These are phyloP conservation scores for Grosmannia huntii DNA, from an alignment of 2,329 filamentous ascomycete species.

Conservation along the genomic window DNA sequence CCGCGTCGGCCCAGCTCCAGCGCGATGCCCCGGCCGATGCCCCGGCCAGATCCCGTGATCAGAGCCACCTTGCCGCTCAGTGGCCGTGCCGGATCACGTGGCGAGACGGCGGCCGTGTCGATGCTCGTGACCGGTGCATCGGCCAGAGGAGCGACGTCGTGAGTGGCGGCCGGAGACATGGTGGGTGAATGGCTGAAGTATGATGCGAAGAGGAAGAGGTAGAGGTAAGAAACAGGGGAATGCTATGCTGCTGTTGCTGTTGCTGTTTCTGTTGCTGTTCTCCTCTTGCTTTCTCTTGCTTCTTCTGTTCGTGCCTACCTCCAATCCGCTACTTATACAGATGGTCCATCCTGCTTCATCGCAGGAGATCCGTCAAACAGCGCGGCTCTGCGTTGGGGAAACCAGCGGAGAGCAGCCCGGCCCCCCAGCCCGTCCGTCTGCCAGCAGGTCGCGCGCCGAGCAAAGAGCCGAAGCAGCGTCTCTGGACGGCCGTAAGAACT, in stretches of 20 bases:
- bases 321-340: not conserved
- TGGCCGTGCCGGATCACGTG: conserved; percentile 8
- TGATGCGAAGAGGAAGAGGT: not conserved
- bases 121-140: not conserved
- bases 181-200: not conserved
- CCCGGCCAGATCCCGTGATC: conserved; percentile 52
- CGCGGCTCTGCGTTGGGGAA: not conserved
- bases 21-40: conserved; percentile 54
- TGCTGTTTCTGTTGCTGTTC: no score
- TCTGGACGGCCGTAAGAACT: no score
- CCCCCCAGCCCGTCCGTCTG: no score
- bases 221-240: no score
- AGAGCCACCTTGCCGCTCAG: conserved; percentile 42
- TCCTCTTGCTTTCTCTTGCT: no score
- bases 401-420: no score
- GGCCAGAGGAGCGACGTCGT: not conserved
- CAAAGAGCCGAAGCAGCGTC: not conserved
- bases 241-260: no score
- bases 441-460: not conserved
- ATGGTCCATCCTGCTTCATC: not conserved
- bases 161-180: conserved; percentile 8
- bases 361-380: not conserved
- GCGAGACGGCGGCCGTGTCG: not conserved
- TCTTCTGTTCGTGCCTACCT: no score
- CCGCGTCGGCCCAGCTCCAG: conserved; percentile 55